A percentile compares a stretch with the other conserved stretches of the same genome.
phyloP scores from a whole-genome alignment of 352 stramenopile genomes.

The Globisporangium paroecandrum region DNA sequence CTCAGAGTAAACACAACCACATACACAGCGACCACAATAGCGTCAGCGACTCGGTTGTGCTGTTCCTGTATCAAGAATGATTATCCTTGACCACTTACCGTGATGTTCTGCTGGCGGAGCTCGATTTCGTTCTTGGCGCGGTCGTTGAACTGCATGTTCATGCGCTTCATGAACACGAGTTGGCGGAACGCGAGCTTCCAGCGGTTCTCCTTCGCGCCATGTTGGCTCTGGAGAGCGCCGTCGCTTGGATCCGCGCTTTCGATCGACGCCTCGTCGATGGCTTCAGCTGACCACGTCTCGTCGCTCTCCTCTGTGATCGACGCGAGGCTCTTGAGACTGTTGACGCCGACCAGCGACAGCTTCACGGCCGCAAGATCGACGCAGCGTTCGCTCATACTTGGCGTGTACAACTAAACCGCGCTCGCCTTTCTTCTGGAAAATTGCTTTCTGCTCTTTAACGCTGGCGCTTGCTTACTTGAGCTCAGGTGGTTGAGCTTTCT shows the following conservation, averaged over 20 bases:
- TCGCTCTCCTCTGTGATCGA: conserved; percentile 15
- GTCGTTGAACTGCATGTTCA: conserved; percentile 79
- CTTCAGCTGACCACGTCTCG: conserved; percentile 13
- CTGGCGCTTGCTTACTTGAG: background rate
- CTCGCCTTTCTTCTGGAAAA: background rate
- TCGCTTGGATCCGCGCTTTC: background rate
- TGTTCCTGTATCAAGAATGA: background rate
- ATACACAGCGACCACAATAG: background rate
- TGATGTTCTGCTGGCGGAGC: conserved; percentile 72
- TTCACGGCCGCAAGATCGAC: background rate
- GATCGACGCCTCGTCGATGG: background rate
- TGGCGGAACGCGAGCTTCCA: conserved; percentile 79
- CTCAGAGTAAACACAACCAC: background rate
- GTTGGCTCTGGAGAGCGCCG: background rate
- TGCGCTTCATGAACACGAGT: conserved; percentile 81
- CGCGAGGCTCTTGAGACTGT: conserved; percentile 5
- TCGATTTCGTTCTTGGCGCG: conserved; percentile 80
- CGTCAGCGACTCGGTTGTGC: too few species aligned
- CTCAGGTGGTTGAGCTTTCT: background rate
- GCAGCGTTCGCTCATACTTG: background rate
- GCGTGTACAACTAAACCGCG: background rate
- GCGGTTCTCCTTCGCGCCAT: conserved; percentile 39
- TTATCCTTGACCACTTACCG: conserved; percentile 26
- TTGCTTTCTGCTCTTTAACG: background rate
- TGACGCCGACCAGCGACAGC: background rate